phyloP scores from a whole-genome alignment of 257 asterid genomes.

The Jasminum sambac region DNA sequence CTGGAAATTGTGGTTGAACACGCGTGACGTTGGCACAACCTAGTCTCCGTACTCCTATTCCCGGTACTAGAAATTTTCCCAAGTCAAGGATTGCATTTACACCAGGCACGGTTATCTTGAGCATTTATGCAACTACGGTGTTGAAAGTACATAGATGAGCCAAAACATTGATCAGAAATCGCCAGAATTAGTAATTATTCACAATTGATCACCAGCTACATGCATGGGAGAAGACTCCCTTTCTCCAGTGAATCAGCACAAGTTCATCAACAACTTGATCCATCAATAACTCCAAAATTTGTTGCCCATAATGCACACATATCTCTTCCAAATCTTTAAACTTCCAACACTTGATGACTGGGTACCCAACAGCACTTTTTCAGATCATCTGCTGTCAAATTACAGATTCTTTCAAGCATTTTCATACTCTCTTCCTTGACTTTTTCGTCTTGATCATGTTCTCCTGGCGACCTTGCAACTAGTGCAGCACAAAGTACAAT shows the following conservation, averaged over 20 bases:
- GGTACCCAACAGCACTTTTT: slow-evolving; percentile 34
- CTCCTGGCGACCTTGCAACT: slow-evolving; percentile 2
- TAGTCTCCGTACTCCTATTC: too few relatives aligned
- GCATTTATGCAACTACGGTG: too few relatives aligned
- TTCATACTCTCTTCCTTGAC: slow-evolving; percentile 24
- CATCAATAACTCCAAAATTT: slow-evolving; percentile 41
- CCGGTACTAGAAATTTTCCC: too few relatives aligned
- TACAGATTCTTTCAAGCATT: slow-evolving; percentile 34
- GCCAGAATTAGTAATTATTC: neutral
- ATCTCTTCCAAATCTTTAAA: slow-evolving; percentile 44
- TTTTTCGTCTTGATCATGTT: slow-evolving; percentile 13
- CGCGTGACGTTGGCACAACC: too few relatives aligned
- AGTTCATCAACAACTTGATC: slow-evolving; percentile 48
- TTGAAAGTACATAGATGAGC: too few relatives aligned
- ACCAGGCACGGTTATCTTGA: too few relatives aligned
- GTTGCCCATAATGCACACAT: slow-evolving; percentile 39
- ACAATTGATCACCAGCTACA: neutral
- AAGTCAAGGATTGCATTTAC: too few relatives aligned
- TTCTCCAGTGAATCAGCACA: slow-evolving; percentile 8
- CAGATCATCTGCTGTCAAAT: slow-evolving; percentile 36
- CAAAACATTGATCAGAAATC: too few relatives aligned
- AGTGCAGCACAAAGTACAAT: slow-evolving; percentile 12
- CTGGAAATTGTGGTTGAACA: too few relatives aligned
- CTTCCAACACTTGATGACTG: slow-evolving; percentile 18
- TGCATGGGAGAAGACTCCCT: neutral